Conservation (phyloP, 2,329 filamentous ascomycete genomes). For the Cladosporium sphaerospermum region DNA sequence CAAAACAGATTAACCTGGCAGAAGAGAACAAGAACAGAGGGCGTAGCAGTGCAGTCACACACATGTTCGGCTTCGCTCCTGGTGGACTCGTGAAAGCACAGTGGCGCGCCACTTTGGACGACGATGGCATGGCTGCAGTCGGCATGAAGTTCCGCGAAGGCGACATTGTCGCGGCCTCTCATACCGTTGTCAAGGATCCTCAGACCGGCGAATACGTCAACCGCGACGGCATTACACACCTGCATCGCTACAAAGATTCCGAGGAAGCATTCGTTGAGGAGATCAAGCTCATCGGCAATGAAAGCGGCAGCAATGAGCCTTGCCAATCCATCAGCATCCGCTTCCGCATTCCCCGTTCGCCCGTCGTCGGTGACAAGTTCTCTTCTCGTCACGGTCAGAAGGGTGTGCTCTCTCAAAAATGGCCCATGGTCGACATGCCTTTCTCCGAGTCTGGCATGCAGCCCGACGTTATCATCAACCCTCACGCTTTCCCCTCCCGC, state of each 20-base stretch:
- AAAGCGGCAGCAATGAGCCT: conserved; percentile 75
- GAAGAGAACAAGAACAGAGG: conserved; percentile 54
- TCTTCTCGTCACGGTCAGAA: conserved; percentile 98
- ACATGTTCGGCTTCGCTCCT: conserved; percentile 87
- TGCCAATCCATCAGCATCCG: conserved; percentile 88
- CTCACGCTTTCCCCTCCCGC: conserved; percentile 96
- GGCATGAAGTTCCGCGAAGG: conserved; percentile 73
- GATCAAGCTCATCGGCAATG: conserved; percentile 81
- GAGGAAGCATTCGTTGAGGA: conserved; percentile 88
- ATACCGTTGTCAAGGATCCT: conserved; percentile 73
- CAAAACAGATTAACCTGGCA: conserved; percentile 80
- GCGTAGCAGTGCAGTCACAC: conserved; percentile 58
- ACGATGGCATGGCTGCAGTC: conserved; percentile 78
- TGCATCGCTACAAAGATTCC: conserved; percentile 88
- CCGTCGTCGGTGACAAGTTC: conserved; percentile 97
- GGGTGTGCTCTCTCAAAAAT: conserved; percentile 93
- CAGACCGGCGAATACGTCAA: conserved; percentile 72
- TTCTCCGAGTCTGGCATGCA: conserved; percentile 96
- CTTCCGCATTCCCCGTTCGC: conserved; percentile 80
- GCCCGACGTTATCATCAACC: conserved; percentile 97
- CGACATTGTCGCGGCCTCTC: conserved; percentile 81
- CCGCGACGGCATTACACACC: conserved; percentile 76
- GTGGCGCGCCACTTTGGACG: conserved; percentile 68
- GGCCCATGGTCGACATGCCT: conserved; percentile 89
- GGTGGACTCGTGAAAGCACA: conserved; percentile 64